Percentiles rank a stretch among this genome's conserved stretches.
phyloP scores from a whole-genome alignment of 176 grass and related monocot genomes.

The Luzula sylvatica region DNA sequence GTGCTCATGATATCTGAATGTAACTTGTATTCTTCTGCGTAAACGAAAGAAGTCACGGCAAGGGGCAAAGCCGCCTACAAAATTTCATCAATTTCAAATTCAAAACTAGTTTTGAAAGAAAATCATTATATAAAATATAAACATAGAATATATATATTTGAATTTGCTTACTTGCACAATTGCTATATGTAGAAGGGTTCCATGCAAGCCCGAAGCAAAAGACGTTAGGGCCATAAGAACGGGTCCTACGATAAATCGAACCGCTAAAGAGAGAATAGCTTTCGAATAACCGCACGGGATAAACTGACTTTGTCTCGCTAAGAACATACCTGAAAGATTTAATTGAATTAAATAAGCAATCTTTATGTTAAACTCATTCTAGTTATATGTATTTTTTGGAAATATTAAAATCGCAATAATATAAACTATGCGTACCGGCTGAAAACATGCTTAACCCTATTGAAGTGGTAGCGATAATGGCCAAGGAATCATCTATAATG shows the following conservation, averaged over 20 bases:
- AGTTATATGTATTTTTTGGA: not conserved
- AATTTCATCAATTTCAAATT: not conserved
- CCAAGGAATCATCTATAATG: slow-evolving; percentile 47
- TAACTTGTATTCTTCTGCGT: slow-evolving; percentile 76
- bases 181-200: slow-evolving; percentile 44
- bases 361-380: not conserved
- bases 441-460: slow-evolving; percentile 88
- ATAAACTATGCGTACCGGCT: slow-evolving; percentile 28
- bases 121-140: not conserved
- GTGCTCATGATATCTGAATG: slow-evolving; percentile 97
- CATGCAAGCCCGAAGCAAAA: slow-evolving; percentile 49
- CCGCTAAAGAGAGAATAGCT: slow-evolving; percentile 41
- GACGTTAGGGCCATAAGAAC: slow-evolving; percentile 47
- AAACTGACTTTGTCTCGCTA: slow-evolving; percentile 46
- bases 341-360: not conserved
- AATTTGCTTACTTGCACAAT: slow-evolving; percentile 47
- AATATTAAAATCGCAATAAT: not conserved
- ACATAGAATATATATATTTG: not conserved
- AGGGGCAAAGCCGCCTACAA: slow-evolving; percentile 67
- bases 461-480: slow-evolving; percentile 44
- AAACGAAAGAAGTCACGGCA: slow-evolving; percentile 78
- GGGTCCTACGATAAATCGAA: slow-evolving; percentile 61
- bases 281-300: slow-evolving; percentile 66
- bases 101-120: not conserved
- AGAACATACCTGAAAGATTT: slow-evolving; percentile 59